Base-by-base conservation (phyloP, 1,284 basidiomycete genomes). In the Leccinum fuscescens region DNA sequence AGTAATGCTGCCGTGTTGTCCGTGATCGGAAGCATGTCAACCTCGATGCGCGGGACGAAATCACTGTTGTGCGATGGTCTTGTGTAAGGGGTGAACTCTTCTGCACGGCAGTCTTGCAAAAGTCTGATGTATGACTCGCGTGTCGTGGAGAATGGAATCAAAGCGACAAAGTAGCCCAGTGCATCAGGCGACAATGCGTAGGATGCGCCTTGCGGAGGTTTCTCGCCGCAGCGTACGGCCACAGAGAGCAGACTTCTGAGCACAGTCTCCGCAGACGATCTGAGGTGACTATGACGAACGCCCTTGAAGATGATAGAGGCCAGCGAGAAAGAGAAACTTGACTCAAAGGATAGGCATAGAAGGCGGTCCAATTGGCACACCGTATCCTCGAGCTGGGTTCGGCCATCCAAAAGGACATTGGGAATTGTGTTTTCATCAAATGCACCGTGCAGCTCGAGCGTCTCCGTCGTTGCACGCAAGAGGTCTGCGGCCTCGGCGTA, bases 241-340 rank as follows among this genome's bases (percentile, higher is more conserved):
- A 86, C 81, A 42, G 76, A 75, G 29, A 90, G 76, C 33, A 88
- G 78, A 58, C 77, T 86, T 64, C 83, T 79, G 15, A 90, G 76
- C 12, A 82, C 81, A 3, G 76, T 76, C 64, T 84, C 82, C 3
- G 89, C 86, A 17, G 83, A 79, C 2, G 82, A 83, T 57, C 78
- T 82, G 59, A 93, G 81, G 3, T 80, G 79, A 4, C 84, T 80
- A 67, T 89, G 86, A 39, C 93, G 86, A 57, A 94, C 76, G 22
- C 93, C 93, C 70, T 94, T 94, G 82, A 93, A 92, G 58, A 96
- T 84, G 64, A 93, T 83, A 0, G 91, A 82, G 1, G 92, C 86
- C 12, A 96, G 77, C 6, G 91, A 88, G 72, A 95, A 93, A 12
- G 89, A 90, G 72, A 93, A 90, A 72, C 82, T 89, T 1, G 83